phyloP scores from a whole-genome alignment of 306 rosid species.

The Carpinus viminea region DNA sequence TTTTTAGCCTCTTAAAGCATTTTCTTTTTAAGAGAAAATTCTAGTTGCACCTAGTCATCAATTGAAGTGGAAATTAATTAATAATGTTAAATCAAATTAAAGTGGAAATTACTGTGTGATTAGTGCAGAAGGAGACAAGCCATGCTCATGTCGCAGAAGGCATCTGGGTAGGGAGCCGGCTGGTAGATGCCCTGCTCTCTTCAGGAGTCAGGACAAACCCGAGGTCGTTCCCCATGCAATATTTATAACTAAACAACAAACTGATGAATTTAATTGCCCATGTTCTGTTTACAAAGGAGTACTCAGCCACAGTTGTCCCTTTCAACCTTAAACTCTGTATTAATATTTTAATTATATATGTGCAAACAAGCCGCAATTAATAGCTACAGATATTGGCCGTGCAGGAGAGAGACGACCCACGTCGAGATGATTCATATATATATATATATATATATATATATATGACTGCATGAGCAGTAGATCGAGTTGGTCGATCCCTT shows the following conservation, averaged over 20 bases:
- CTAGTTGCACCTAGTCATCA: too few species aligned
- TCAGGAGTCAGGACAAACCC: background rate
- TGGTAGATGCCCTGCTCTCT: slow-evolving; percentile 15
- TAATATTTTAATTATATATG: background rate
- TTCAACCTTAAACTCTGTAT: background rate
- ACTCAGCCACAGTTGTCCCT: background rate
- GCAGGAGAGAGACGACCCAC: background rate
- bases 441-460: too few species aligned
- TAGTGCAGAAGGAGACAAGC: too few species aligned
- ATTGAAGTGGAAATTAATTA: too few species aligned
- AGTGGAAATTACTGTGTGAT: too few species aligned
- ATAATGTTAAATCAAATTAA: too few species aligned
- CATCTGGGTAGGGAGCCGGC: slow-evolving; percentile 10
- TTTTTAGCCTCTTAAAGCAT: too few species aligned
- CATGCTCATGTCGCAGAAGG: background rate
- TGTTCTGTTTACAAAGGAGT: background rate
- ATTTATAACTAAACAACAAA: background rate
- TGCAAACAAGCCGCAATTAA: background rate
- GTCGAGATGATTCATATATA: background rate
- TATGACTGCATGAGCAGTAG: too few species aligned
- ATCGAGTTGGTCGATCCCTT: too few species aligned
- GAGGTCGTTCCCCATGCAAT: background rate
- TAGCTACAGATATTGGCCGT: background rate
- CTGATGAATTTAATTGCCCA: background rate
- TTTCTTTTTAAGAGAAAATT: too few species aligned